Percentiles rank a stretch among this genome's conserved stretches.
phyloP scores from a whole-genome alignment of 805 yeast species.

The Yarrowia deformans region DNA sequence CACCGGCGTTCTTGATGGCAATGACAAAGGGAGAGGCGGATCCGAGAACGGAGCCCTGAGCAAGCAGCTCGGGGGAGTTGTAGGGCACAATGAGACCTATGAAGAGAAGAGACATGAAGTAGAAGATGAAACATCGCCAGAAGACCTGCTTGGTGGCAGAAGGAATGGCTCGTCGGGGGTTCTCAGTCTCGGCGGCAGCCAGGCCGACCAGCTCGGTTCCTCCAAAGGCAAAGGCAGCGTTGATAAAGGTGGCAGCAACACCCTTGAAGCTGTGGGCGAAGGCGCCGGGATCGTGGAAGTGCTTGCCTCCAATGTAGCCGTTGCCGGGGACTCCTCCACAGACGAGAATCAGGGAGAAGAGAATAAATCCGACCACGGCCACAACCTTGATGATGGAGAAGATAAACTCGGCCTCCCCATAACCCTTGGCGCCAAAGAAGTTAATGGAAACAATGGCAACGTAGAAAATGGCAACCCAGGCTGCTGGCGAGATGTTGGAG shows the following conservation, averaged over 20 bases:
- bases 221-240: constrained; percentile 75
- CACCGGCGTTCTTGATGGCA: constrained; percentile 69
- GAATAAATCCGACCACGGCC: constrained; percentile 68
- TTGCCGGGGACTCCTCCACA: constrained; percentile 66
- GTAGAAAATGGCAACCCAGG: constrained; percentile 65
- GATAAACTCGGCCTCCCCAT: constrained; percentile 73
- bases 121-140: constrained; percentile 75
- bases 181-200: constrained; percentile 73
- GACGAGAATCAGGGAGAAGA: constrained; percentile 61
- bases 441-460: constrained; percentile 59
- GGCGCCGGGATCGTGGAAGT: constrained; percentile 73
- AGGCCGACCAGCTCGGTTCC: constrained; percentile 75
- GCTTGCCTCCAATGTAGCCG: constrained; percentile 60
- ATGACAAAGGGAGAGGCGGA: constrained; percentile 75
- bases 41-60: constrained; percentile 59
- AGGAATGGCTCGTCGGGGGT: constrained; percentile 71
- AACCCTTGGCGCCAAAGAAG: constrained; percentile 65
- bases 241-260: constrained; percentile 68
- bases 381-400: constrained; percentile 65
- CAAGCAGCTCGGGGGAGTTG: constrained; percentile 56
- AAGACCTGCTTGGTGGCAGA: constrained; percentile 77
- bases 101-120: constrained; percentile 62
- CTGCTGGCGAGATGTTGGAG: constrained; percentile 65
- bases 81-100: constrained; percentile 73
- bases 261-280: constrained; percentile 73